A percentile compares a stretch with the other conserved stretches of the same genome.
Evolutionary conservation across 306 rosid species (phyloP).

Genomic region (Purshia tridentata): DNA sequence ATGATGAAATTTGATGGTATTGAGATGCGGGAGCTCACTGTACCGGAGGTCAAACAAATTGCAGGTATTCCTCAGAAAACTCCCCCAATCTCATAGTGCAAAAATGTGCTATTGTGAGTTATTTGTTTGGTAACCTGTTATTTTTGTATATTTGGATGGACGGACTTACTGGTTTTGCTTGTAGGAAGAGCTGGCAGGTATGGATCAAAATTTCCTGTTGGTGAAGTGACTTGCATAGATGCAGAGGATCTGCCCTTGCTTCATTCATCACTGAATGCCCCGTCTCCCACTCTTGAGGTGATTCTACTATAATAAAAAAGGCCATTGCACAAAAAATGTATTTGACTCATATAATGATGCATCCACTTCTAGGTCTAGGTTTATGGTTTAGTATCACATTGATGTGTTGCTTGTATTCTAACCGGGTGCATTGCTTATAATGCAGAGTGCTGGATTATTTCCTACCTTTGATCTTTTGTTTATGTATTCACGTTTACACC

Average conservation of each 20-base stretch:
- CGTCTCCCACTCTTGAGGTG: constrained; percentile 84
- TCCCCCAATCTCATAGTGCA: not conserved
- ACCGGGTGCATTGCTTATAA: constrained; percentile 17
- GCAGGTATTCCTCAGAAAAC: constrained; percentile 45
- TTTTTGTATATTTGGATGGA: constrained; percentile 12
- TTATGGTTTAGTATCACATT: constrained; percentile 15
- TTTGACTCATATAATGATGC: constrained; percentile 2
- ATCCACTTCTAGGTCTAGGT: not conserved
- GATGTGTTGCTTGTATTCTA: constrained; percentile 27
- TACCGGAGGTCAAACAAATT: constrained; percentile 90
- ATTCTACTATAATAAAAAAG: constrained; percentile 12
- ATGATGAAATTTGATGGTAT: constrained; percentile 81
- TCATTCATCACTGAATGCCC: constrained; percentile 67
- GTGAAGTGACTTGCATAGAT: constrained; percentile 84
- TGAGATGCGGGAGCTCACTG: constrained; percentile 66
- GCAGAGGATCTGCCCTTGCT: constrained; percentile 69
- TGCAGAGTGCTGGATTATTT: constrained; percentile 87
- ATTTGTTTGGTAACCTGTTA: not conserved
- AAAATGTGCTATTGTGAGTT: not conserved
- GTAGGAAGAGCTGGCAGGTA: constrained; percentile 98
- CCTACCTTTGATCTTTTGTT: constrained; percentile 79
- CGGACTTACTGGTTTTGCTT: constrained; percentile 35
- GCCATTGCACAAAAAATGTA: constrained; percentile 20
- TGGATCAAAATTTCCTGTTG: constrained; percentile 76
- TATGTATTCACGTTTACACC: constrained; percentile 70